Evolutionary conservation across 495 filamentous ascomycete species (phyloP), one percentile per base, ranked within the genome.

Genomic region (Penicillium flavigenum): DNA sequence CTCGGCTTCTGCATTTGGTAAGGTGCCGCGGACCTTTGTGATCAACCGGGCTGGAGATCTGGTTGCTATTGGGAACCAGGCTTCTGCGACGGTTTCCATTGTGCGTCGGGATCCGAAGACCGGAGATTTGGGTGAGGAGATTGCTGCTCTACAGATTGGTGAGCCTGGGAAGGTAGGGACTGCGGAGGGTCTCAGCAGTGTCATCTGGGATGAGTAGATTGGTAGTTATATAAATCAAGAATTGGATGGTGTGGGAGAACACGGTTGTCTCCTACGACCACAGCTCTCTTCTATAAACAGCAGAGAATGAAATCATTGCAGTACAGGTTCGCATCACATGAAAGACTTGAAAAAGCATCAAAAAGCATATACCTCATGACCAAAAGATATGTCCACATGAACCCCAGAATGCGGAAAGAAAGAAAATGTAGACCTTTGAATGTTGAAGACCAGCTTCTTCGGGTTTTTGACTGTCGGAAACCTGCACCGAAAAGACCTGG

Each of bases 51-150:
- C 76, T 6, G 87, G 87, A 1, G 79, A 78, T 61, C 64, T 85
- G 45, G 75, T 85, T 3, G 86, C 83, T 2, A 79, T 86, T 47
- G 85, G 82, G n/a, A 74, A 86, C 58, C 85, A 88, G 70, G 71
- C 63, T 4, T 81, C 80, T 52, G 74, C 78, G 29, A 80, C 78
- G 43, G 82, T 88, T 6, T 85, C 79, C 11, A 67, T 90, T 64
- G 78, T 89, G 50, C 63, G 75, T 65, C 71, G 87, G 12, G 79
- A 89, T 68, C 68, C 70, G 3, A 58, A 61, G 39, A 84, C 79
- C 0, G 88, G 88, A 1, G 57, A 75, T 45, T 65, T 90, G 52
- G 80, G 77, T 24, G 77, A 82, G 49, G 61, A 72, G 54, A 65
- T 81, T 8, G 74, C 79, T 39, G 60, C 80, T 26, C 59, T 77